Base-by-base conservation (phyloP, 2,329 filamentous ascomycete species). In the Penicillium sp. region DNA sequence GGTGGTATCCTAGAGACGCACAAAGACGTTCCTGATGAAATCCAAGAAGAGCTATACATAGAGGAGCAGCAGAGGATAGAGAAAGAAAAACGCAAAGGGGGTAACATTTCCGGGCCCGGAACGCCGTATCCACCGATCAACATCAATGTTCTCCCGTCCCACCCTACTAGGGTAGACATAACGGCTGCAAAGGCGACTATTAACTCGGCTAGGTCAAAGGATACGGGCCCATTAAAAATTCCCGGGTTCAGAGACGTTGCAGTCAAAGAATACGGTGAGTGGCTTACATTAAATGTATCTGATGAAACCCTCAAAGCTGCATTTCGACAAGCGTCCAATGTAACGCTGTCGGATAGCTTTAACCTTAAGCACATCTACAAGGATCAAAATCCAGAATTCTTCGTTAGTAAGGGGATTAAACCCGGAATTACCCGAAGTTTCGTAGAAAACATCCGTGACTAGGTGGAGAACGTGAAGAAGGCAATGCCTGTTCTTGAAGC, bases 181-280 rank as follows among this genome's bases (percentile, higher is more conserved):
- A 30, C 30, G 30, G 30, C 30, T 30, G 4, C 30, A n/a, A n/a
- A n/a, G n/a, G n/a, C n/a, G 30, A 30, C 30, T 30, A 7, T 30
- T 30, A 7, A 7, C 30, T 30, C 30, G 8, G 30, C 30, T 30
- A 7, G 8, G 30, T 30, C 30, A 30, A 30, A 30, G 30, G 30
- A 30, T 30, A 26, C 55, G 26, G 44, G 50, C 19, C 42, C 28
- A 42, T 38, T 63, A 12, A 51, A 58, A 42, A 64, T 64, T 30
- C 61, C 59, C 30, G 59, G 65, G 13, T 59, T 60, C 45, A 63
- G 44, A 40, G 65, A 67, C 44, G 56, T 62, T 22, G 65, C 65
- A 51, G 53, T 65, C 50, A 67, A 61, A 59, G 59, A 64, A 51
- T 68, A 64, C 45, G 44, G 61, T 60, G 64, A 65, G 58, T 68